These are phyloP conservation scores for Saccharomyces uvarum DNA, from an alignment of 1,139 yeast species.

Conservation along the genomic window DNA sequence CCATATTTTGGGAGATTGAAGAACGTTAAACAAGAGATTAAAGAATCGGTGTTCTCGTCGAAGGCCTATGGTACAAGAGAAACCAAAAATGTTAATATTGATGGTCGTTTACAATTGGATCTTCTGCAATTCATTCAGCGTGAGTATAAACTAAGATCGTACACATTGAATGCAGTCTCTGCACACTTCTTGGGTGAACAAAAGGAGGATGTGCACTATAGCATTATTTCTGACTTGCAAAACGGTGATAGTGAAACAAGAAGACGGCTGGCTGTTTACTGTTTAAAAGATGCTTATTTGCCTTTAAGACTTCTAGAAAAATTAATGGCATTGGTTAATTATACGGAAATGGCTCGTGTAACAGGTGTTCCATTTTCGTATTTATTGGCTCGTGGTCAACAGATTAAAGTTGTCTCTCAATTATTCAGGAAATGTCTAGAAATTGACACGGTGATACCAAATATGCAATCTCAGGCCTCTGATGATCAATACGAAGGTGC, in stretches of 20 bases:
- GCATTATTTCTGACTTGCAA: conserved; percentile 89
- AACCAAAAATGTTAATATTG: conserved; percentile 82
- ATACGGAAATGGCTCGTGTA: conserved; percentile 98
- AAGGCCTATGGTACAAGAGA: conserved; percentile 96
- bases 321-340: conserved; percentile 91
- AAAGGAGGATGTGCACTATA: conserved; percentile 96
- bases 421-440: conserved; percentile 84
- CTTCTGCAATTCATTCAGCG: conserved; percentile 87
- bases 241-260: conserved; percentile 90
- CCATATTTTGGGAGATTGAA: conserved; percentile 81
- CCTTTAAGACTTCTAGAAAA: conserved; percentile 85
- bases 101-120: conserved; percentile 94
- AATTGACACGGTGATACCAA: conserved; percentile 82
- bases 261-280: conserved; percentile 90
- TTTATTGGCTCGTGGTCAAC: conserved; percentile 87
- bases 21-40: conserved; percentile 63
- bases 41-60: conserved; percentile 80
- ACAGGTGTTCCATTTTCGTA: conserved; percentile 97
- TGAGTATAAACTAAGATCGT: conserved; percentile 89
- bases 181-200: conserved; percentile 93
- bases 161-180: conserved; percentile 90
- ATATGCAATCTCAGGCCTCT: conserved; percentile 71
- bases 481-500: conserved; percentile 98
- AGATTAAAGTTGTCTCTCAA: conserved; percentile 93
- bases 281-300: conserved; percentile 90